Conservation (phyloP, 2,329 filamentous ascomycete species). For the Neonectria coccinea region DNA sequence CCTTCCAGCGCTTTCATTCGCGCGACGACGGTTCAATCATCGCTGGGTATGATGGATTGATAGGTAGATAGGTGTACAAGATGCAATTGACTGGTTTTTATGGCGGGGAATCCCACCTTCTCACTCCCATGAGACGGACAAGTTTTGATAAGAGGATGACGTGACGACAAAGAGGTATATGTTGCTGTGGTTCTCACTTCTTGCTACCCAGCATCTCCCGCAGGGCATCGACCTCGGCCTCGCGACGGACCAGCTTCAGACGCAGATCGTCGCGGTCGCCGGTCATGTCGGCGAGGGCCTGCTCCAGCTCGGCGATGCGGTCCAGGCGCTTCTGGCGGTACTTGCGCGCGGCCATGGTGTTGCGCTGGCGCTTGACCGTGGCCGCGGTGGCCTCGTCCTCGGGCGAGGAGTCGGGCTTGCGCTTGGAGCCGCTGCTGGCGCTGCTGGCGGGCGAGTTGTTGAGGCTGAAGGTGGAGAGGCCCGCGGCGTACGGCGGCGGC, state of each 20-base stretch:
- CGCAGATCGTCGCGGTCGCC: constrained; percentile 73
- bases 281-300: constrained; percentile 67
- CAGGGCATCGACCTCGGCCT: constrained; percentile 73
- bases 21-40: constrained; percentile 7
- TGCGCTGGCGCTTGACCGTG: constrained; percentile 70
- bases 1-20: constrained; percentile 5
- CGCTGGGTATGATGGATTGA: constrained; percentile 5
- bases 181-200: constrained; percentile 32
- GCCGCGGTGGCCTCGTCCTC: constrained; percentile 43
- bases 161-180: not conserved
- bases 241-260: constrained; percentile 70
- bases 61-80: constrained; percentile 2
- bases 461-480: constrained; percentile 30
- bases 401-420: constrained; percentile 37
- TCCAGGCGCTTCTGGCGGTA: constrained; percentile 79
- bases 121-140: constrained; percentile 21
- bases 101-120: constrained; percentile 11
- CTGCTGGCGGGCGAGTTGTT: constrained; percentile 27
- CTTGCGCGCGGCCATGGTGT: constrained; percentile 77
- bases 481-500: constrained; percentile 32
- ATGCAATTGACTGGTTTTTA: constrained; percentile 12
- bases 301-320: constrained; percentile 71
- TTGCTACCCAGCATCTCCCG: constrained; percentile 60
- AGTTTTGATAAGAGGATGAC: not conserved
- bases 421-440: constrained; percentile 30